These are phyloP conservation scores for Massarina eburnea DNA, from an alignment of 2,329 filamentous ascomycete genomes.

Conservation along the genomic window DNA sequence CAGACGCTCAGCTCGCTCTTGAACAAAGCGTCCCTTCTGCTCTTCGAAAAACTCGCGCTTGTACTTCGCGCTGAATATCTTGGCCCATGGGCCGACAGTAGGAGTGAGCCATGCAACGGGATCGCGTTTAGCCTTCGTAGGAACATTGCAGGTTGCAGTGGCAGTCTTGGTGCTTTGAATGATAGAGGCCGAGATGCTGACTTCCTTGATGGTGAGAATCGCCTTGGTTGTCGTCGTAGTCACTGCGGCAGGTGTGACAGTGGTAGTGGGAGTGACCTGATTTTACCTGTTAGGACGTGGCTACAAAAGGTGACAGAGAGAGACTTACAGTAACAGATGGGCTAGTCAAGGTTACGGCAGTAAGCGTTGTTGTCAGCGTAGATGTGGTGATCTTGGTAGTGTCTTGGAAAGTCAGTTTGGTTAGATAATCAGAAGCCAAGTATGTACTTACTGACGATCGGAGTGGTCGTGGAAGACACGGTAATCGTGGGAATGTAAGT, in stretches of 20 bases:
- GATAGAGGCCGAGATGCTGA: slow-evolving; percentile 17
- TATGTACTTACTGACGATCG: slow-evolving; percentile 19
- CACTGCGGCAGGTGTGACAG: slow-evolving; percentile 21
- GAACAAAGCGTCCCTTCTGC: slow-evolving; percentile 13
- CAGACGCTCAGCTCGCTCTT: slow-evolving; percentile 28
- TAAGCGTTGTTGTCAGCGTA: slow-evolving; percentile 17
- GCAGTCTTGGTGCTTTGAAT: slow-evolving; percentile 24
- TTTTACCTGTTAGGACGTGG: background rate
- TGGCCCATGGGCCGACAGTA: slow-evolving; percentile 17
- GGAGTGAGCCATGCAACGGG: slow-evolving; percentile 29
- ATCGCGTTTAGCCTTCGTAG: slow-evolving; percentile 22
- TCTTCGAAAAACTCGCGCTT: slow-evolving; percentile 14
- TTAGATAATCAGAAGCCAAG: background rate
- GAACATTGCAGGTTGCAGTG: slow-evolving; percentile 36
- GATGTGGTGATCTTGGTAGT: slow-evolving; percentile 17
- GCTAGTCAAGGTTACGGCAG: slow-evolving; percentile 18
- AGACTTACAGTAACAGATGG: slow-evolving; percentile 17
- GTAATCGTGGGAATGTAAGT: slow-evolving; percentile 20
- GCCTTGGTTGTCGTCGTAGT: slow-evolving; percentile 32
- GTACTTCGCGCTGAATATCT: slow-evolving; percentile 17
- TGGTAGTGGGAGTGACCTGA: slow-evolving; percentile 20
- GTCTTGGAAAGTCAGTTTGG: slow-evolving; percentile 7
- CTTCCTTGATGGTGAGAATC: slow-evolving; percentile 27
- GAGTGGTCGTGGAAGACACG: slow-evolving; percentile 11
- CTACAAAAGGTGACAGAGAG: background rate